Evolutionary conservation across 106 monocot genomes (phyloP), one percentile per base, ranked within the genome.

Genomic region (Chionographis japonica): DNA sequence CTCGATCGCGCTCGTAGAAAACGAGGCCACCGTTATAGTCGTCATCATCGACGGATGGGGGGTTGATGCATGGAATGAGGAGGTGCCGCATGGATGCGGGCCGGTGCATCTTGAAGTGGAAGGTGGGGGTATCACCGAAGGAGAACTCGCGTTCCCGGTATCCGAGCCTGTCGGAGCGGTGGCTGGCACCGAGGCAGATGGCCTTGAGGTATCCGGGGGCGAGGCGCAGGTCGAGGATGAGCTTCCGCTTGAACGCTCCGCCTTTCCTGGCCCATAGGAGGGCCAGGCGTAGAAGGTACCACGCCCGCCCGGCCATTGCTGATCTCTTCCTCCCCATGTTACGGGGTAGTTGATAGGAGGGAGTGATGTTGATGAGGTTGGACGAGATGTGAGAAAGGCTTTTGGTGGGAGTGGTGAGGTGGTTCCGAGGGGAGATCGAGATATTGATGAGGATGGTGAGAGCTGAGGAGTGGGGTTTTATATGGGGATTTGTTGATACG

Each of bases 121-220:
- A 91, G 0, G 20, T 13, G 0, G 90, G 90, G 0, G 90, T 86
- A 67, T 91, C 83, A 1, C 81, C 90, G 73, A 91, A 77, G 37
- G 90, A 91, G 70, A 84, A 71, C 66, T 91, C 74, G 1, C 83
- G 70, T 40, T 85, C 83, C 4, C 58, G 52, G 64, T 40, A 52
- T 4, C 52, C 55, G 43, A 79, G 37, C 15, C 75, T 54, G 13
- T 56, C 39, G 4, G 42, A 3, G 4, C 5, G 4, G 14, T 41
- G 55, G 18, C 5, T 4, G 43, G 43, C 8, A 46, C 43, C 5
- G 43, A 46, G 43, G 43, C 43, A n/a, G n/a, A n/a, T n/a, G n/a
- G n/a, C 13, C 60, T 54, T 62, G 12, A 60, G 15, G 18, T 54
- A 40, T 6, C n/a, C 11, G 18, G 52, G 39, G 39, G n/a, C 9